Base-by-base conservation (phyloP, 2,329 filamentous ascomycete genomes). In the Scedosporium apiospermum region DNA sequence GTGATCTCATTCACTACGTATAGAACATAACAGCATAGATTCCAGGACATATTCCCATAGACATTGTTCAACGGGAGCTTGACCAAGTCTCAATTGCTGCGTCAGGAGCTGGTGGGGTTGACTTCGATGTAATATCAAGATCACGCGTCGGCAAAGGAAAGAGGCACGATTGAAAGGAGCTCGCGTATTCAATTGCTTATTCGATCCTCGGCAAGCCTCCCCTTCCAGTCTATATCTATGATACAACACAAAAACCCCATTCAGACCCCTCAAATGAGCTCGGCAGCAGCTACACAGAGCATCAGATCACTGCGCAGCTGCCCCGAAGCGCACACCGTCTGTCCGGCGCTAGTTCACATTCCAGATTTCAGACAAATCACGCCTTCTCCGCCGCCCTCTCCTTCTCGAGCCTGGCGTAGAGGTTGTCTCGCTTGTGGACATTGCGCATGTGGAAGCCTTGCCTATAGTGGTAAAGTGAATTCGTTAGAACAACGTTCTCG, bases 401-500 rank as follows among this genome's bases (percentile, higher is more conserved):
- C 68, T 79, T 77, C 77, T 86, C 83, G 65, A 85, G 75, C 75
- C 83, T 78, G 74, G 74, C 73, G 78, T 85, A 85, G 80, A 78
- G 80, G 73, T 75, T 75, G 75, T 86, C 83, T 71, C 83, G 83
- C 66, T 77, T 78, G 70, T 79, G 73, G 70, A 81, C 84, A 73
- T 83, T 82, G 68, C 83, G 83, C 70, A 85, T 75, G 77, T 86
- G 83, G 77, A 72, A 86, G 73, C 83, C 83, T 78, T 85, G 83
- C 83, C 83, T 86, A 67, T 66, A 14, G 41, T 5, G 42, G 38
- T 64, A 62, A 57, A 60, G 72, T 80, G 69, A 80, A 76, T 68
- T 65, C 64, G 14, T 12, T 55, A 49, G 23, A 53, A 27, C 27
- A 14, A 9, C 27, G 16, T 49, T 6, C 21, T 21, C 21, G 38